Base-by-base conservation (phyloP, 805 yeast species). In the Teunomyces tritomae region DNA sequence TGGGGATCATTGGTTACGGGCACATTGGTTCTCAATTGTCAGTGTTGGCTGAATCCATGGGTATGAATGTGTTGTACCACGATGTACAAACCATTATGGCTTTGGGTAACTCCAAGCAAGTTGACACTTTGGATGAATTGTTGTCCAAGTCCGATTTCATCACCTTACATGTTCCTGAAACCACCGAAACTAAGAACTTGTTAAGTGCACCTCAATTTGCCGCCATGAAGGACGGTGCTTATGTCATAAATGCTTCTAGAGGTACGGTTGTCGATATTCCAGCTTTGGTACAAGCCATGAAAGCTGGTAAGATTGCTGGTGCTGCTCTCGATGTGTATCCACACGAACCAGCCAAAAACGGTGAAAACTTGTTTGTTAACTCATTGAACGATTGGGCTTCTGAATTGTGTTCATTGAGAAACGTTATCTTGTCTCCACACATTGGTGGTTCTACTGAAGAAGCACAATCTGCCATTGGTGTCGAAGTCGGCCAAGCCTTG, bases 381-480 rank as follows among this genome's bases (percentile, higher is more conserved):
- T 78, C 79, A 36, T 78, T 94, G 65, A 92, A 92, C 73, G 58
- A 74, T 36, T 94, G 96, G 91, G 80, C 87, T 53, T 76, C 88
- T 29, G 97, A 91, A 65, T 79, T 94, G 59, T 79, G 83, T 57
- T 74, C 87, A 8, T 79, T 90, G 66, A 83, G 91, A 73, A 94
- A 94, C 72, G 83, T 92, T 52, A 90, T 94, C 56, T 79, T 94
- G 62, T 85, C 98, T 47, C 99, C 99, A 29, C 99, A 94, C 67
- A 94, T 94, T 59, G 99, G 99, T 73, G 99, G 99, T 57, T 90
- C 97, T 44, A 94, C 99, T 42, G 98, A 92, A 72, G 99, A 94
- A 77, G 99, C 99, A 33, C 99, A 94, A 79, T 80, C 88, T 48
- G 96, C 98, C 35, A 94, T 94, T 64, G 99, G 99, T 74, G 77